These are phyloP conservation scores for Colletotrichum incanum DNA, from an alignment of 2,329 filamentous ascomycete species.

Conservation along the genomic window DNA sequence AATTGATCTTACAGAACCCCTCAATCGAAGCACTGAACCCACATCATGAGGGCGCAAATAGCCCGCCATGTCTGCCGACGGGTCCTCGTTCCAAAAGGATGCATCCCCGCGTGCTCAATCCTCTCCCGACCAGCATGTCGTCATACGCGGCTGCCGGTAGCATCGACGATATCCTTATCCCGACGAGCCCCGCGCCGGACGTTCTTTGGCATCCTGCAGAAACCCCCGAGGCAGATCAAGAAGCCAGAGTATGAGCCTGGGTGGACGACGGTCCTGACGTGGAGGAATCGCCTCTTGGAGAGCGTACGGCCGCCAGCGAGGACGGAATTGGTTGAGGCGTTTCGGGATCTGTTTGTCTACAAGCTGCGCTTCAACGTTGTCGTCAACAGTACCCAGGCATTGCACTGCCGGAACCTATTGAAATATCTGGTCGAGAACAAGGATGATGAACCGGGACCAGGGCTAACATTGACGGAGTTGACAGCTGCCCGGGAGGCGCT, in stretches of 20 bases:
- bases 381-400: constrained; percentile 78
- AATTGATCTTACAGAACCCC: constrained; percentile 21
- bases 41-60: constrained; percentile 62
- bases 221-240: constrained; percentile 72
- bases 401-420: constrained; percentile 70
- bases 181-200: constrained; percentile 53
- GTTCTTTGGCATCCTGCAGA: constrained; percentile 76
- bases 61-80: constrained; percentile 61
- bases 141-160: constrained; percentile 46
- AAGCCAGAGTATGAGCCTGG: constrained; percentile 78
- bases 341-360: constrained; percentile 74
- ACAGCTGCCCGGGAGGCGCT: constrained; percentile 63
- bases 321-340: constrained; percentile 76
- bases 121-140: constrained; percentile 49
- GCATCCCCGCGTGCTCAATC: constrained; percentile 53
- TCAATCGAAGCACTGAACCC: constrained; percentile 37
- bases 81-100: constrained; percentile 53
- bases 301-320: constrained; percentile 75
- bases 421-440: constrained; percentile 68
- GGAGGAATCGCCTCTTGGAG: constrained; percentile 74
- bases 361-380: constrained; percentile 64
- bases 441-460: constrained; percentile 50
- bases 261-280: constrained; percentile 79
- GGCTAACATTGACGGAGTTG: constrained; percentile 59
- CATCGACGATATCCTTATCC: constrained; percentile 45